Percentiles rank a stretch among this genome's conserved stretches.
phyloP scores from a whole-genome alignment of 179 eudicot genomes.

The Silene vulgaris region DNA sequence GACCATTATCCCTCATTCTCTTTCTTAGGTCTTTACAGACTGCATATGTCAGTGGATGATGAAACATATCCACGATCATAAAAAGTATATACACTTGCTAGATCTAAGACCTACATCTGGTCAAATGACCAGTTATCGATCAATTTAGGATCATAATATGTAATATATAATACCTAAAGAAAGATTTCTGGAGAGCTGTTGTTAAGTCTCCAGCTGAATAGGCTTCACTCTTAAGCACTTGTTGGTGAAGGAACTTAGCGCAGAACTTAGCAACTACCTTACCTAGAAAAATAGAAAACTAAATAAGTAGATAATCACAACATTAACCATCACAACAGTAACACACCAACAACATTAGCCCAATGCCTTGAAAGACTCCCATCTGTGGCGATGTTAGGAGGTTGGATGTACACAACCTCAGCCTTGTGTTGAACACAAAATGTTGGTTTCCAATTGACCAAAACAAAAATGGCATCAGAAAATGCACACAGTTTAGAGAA shows the following conservation, averaged over 20 bases:
- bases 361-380: too few species aligned
- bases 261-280: conserved; percentile 98
- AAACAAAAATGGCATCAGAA: too few species aligned
- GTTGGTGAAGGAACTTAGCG: conserved; percentile 92
- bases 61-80: neutral
- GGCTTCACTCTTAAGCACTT: conserved; percentile 83
- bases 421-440: too few species aligned
- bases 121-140: neutral
- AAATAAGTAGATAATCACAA: conserved; percentile 1
- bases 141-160: too few species aligned
- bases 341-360: too few species aligned
- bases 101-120: neutral
- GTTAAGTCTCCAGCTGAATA: conserved; percentile 78
- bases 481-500: too few species aligned
- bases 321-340: neutral
- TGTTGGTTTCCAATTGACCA: too few species aligned
- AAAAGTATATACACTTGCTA: neutral
- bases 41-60: neutral
- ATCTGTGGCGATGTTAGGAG: too few species aligned
- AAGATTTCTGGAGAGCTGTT: conserved; percentile 79
- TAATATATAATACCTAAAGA: conserved; percentile 57
- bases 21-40: too few species aligned
- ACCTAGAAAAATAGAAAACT: conserved; percentile 42
- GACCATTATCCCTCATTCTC: neutral
- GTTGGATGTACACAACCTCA: too few species aligned